Evolutionary conservation across 169 alveolate genomes (phyloP).

Genomic region (Cryptosporidium ubiquitum): DNA sequence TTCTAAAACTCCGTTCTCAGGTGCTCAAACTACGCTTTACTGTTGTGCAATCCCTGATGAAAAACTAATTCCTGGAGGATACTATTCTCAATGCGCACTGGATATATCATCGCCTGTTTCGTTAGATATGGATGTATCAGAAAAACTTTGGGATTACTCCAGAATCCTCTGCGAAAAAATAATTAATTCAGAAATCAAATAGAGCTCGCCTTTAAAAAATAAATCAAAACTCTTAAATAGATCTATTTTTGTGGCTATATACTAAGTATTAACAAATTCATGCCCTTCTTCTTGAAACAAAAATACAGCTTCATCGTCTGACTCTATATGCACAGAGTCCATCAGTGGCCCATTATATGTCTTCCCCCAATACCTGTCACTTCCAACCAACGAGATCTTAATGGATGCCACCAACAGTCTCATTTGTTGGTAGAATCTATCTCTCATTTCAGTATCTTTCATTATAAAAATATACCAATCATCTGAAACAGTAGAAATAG

Average conservation of each 20-base stretch:
- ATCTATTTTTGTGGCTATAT: neutral
- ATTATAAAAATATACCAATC: conserved; percentile 71
- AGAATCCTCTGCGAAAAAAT: conserved; percentile 37
- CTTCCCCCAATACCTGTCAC: conserved; percentile 68
- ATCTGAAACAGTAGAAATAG: conserved; percentile 64
- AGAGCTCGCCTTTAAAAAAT: neutral
- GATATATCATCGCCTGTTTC: conserved; percentile 64
- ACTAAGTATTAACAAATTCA: neutral
- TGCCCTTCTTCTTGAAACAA: conserved; percentile 64
- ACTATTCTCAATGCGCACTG: conserved; percentile 75
- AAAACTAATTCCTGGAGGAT: conserved; percentile 76
- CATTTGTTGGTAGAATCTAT: conserved; percentile 65
- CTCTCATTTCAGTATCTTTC: conserved; percentile 66
- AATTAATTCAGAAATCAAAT: neutral
- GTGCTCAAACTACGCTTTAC: conserved; percentile 78
- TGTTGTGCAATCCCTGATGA: conserved; percentile 65
- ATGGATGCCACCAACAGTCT: conserved; percentile 58
- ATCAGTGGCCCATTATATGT: conserved; percentile 28
- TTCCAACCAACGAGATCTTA: conserved; percentile 49
- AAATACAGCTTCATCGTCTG: conserved; percentile 26
- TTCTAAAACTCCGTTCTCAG: conserved; percentile 72
- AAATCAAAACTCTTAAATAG: neutral
- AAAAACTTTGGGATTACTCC: conserved; percentile 36
- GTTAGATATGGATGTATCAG: conserved; percentile 31
- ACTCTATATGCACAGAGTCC: conserved; percentile 62